phyloP scores from a whole-genome alignment of 345 rosid species.

The Odontarrhena argentea region DNA sequence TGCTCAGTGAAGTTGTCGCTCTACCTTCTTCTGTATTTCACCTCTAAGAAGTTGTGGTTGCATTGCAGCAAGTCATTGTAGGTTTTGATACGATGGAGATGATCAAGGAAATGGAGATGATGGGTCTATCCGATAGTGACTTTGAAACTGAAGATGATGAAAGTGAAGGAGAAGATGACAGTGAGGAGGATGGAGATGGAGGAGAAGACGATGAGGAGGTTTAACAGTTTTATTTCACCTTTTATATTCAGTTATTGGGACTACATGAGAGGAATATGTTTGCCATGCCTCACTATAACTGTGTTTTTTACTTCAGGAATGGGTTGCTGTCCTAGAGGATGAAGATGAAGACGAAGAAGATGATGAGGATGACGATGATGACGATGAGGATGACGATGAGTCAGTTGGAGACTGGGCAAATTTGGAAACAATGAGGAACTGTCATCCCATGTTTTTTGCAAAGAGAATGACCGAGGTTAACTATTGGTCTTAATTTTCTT shows the following conservation, averaged over 20 bases:
- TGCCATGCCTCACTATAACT: constrained; percentile 21
- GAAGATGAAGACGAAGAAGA: constrained; percentile 60
- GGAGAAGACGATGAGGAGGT: constrained; percentile 65
- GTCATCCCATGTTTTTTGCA: constrained; percentile 96
- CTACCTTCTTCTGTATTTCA: constrained; percentile 8
- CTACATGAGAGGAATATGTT: constrained; percentile 1
- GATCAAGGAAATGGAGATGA: constrained; percentile 71
- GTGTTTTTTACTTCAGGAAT: constrained; percentile 54
- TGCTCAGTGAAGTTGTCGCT: constrained; percentile 1
- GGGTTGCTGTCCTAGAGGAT: constrained; percentile 70
- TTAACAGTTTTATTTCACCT: constrained; percentile 8
- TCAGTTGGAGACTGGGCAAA: constrained; percentile 85
- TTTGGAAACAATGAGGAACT: constrained; percentile 81
- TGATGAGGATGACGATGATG: constrained; percentile 57
- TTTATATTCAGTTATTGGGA: constrained; percentile 15
- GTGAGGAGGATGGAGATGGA: constrained; percentile 46
- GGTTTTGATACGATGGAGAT: constrained; percentile 84
- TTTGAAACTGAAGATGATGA: constrained; percentile 71
- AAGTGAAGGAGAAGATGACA: constrained; percentile 58
- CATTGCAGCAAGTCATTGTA: constrained; percentile 82
- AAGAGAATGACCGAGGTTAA: constrained; percentile 65
- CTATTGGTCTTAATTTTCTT: constrained; percentile 1
- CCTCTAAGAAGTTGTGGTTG: constrained; percentile 25
- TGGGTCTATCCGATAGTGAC: constrained; percentile 69
- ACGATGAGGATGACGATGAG: no score